Base-by-base conservation (phyloP, 331 rosid genomes). In the Quercus phellos region DNA sequence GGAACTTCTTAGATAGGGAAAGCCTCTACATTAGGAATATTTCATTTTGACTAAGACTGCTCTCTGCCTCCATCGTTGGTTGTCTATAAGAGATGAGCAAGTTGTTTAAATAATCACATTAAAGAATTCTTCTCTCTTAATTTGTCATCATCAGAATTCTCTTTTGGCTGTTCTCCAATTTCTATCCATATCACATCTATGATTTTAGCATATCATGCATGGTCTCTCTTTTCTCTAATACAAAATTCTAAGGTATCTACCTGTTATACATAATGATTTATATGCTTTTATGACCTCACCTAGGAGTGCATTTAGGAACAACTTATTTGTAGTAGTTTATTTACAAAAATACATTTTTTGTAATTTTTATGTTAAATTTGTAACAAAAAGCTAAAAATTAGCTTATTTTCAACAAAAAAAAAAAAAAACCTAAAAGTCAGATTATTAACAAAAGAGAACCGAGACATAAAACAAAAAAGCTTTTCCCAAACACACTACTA, bases 21-120 rank as follows among this genome's bases (percentile, higher is more conserved):
- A 59, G 70, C 70, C 46, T 42, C 42, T 3, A 16, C 16, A 26
- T 8, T 12, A 32, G 27, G 83, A 84, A 74, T 80, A 81, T 74
- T 68, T 68, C 22, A 53, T 54, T 72, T 42, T 56, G 76, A 64
- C 73, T 43, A 64, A 56, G 77, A 70, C 35, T 70, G 68, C 51
- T 70, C 35, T 70, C 27, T 54, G 42, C 42, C 43, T 35, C 24
- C 13, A 54, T 74, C 59, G 9, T 55, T 18, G 81, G 18, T 17
- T 29, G 21, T 56, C 77, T 24, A 46, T 50, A 72, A 56, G 43
- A 53, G 79, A 72, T 79, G 34, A 75, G 51, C 85, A 55, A 67
- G 73, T 82, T 70, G 73, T 53, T 73, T 67, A 72, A 72, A 77
- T 67, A 54, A 74, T 73, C 59, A 34, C 27, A 18, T 69, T 61